phyloP scores from a whole-genome alignment of 2,329 filamentous ascomycete species.

The Trichoderma guizhouense region DNA sequence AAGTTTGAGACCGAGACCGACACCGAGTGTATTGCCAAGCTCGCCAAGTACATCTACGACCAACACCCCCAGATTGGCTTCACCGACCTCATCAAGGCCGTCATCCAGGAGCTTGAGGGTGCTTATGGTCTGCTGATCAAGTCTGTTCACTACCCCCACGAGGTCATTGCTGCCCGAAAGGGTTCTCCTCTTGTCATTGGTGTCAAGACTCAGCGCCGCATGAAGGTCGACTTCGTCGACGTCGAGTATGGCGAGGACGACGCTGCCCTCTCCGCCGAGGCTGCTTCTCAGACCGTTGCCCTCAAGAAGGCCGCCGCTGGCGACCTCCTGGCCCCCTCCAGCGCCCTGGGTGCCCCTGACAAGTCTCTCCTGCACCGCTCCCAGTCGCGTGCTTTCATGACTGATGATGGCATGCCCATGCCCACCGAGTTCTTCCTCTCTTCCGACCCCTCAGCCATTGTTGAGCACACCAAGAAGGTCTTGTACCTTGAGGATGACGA shows the following conservation, averaged over 20 bases:
- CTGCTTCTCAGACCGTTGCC: constrained; percentile 92
- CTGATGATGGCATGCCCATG: constrained; percentile 95
- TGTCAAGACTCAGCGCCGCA: constrained; percentile 94
- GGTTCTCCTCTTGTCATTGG: constrained; percentile 96
- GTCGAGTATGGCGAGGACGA: constrained; percentile 93
- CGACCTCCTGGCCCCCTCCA: constrained; percentile 63
- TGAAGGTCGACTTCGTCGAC: constrained; percentile 99
- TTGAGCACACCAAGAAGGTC: constrained; percentile 99
- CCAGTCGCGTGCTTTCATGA: constrained; percentile 97
- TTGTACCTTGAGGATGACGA: constrained; percentile 99
- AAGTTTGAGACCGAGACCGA: constrained; percentile 99
- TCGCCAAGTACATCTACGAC: constrained; percentile 97
- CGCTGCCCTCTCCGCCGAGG: constrained; percentile 81
- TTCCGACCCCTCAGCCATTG: constrained; percentile 95
- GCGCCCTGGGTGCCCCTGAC: constrained; percentile 76
- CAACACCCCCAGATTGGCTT: constrained; percentile 92
- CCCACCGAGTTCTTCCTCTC: constrained; percentile 99
- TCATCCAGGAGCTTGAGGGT: constrained; percentile 97
- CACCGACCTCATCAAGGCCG: constrained; percentile 92
- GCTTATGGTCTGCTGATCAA: constrained; percentile 97
- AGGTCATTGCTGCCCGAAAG: constrained; percentile 97
- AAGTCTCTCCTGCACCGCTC: constrained; percentile 98
- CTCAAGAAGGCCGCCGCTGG: constrained; percentile 76
- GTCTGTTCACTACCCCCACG: constrained; percentile 96
- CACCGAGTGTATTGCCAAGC: constrained; percentile 98